Base-by-base conservation (phyloP, 805 yeast genomes). In the Lachancea cidri region DNA sequence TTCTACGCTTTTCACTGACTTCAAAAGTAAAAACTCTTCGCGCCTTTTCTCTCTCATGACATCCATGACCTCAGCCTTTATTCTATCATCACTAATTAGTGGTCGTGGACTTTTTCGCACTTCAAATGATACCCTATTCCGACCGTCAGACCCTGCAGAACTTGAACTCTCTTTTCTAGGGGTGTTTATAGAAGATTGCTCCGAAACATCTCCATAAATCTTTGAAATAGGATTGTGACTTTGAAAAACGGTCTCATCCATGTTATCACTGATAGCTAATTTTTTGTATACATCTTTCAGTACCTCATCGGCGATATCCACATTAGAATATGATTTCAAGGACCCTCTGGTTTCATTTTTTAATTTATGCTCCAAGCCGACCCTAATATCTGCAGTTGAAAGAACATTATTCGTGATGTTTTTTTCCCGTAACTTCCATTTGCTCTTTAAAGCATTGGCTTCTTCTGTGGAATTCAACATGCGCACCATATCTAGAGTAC, bases 1-100 rank as follows among this genome's bases (percentile, higher is more conserved):
- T 38, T 75, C 80, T 17, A 71, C 71, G 16, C 75, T 73, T 43
- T 71, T 70, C 20, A 82, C 49, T 11, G 76, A 60, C 45, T 70
- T 71, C 2, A 76, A 45, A 35, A 79, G 51, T 9, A 58, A 17
- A 14, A 41, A 22, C 30, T 44, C 44, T 31, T 44, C 47, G 5
- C 25, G 18, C 20, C 38, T 29, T 33, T 35, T 58, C 4, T 58
- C 43, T 42, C 70, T 60, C 29, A 70, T 69, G 27, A 52, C 48
- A 25, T 55, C 49, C 35, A 50, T 51, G 19, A 33, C 52, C 14
- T 48, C 43, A 19, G 32, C 57, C 42, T 40, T 55, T 50, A 18
- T 49, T 18, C 37, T 55, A 43, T 34, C 54, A 29, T 17, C 51
- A 49, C 6, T 41, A 34, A 20, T 49, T 44, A 35, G 58, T 57